phyloP scores from a whole-genome alignment of 2,329 filamentous ascomycete genomes.

The Mollisia scopiformis region DNA sequence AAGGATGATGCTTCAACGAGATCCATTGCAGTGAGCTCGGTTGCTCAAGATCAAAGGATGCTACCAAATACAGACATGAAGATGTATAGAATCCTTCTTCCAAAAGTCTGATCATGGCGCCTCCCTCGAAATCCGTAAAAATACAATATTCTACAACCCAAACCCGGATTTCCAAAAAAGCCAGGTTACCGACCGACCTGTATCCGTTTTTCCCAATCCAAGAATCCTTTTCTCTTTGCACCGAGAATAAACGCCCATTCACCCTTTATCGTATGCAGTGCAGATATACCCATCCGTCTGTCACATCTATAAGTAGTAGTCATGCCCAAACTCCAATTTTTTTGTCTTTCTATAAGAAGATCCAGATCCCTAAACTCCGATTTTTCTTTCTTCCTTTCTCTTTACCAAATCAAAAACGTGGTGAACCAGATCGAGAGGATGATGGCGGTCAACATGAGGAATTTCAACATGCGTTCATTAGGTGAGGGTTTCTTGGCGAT shows the following conservation, averaged over 20 bases:
- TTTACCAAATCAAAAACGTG: constrained; percentile 14
- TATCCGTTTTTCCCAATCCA: no score
- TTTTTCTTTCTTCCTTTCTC: no score
- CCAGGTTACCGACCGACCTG: no score
- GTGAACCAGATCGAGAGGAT: constrained; percentile 22
- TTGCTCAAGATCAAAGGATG: background rate
- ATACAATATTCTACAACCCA: background rate
- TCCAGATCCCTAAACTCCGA: background rate
- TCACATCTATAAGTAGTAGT: no score
- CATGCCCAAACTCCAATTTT: background rate
- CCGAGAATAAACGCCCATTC: no score
- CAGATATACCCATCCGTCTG: no score
- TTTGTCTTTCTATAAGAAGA: background rate
- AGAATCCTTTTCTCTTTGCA: no score
- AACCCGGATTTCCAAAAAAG: background rate
- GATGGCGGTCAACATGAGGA: constrained; percentile 17
- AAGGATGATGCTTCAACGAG: no score
- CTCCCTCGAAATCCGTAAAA: background rate
- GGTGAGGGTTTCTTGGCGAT: background rate
- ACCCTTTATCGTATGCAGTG: no score
- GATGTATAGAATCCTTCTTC: background rate
- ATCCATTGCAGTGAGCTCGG: no score
- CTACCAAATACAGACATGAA: background rate
- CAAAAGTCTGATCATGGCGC: background rate
- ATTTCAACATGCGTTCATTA: constrained; percentile 10